Evolutionary conservation across 306 rosid species (phyloP), one percentile per base, ranked within the genome.

Genomic region (Lathyrus tuberosus): DNA sequence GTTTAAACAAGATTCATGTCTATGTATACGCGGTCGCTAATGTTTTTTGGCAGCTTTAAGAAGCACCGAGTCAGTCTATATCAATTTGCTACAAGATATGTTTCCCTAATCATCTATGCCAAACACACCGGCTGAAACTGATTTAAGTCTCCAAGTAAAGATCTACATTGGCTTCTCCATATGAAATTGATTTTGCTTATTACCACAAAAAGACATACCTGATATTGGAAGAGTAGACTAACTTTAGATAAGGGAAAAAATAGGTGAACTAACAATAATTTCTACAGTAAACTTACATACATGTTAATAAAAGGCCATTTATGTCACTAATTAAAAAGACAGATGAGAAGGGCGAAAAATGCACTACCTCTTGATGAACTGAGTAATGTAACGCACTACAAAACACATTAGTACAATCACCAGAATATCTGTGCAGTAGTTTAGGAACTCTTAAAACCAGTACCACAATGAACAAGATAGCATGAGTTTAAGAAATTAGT

Each of bases 341-440:
- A 44, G 30, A 48, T 41, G 57, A 42, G 22, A 69, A 49, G 51
- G 54, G 70, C 5, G 38, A 40, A 69, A 33, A 33, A 51, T 24
- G 46, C 7, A 42, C 0, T 79, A 94, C 99, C 97, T 88, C 83
- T 80, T 86, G 81, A 78, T 69, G 78, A 87, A 73, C 75, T 82
- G 88, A 40, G 83, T 41, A 3, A 65, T 47, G 41, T 76, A 81
- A 70, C 90, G 84, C 0, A 86, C 48, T n/a, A 94, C 74, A 69
- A 88, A 94, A 88, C 97, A 86, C 87, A 89, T 84, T 75, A 94
- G 77, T 48, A 94, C 84, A 52, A 91, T 54, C 75, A 91, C 84
- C 87, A 94, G 35, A 17, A 77, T 74, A 83, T 91, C 99, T 94
- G 68, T 44, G 66, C 37, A 57, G 60, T 63, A 52, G 51, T 72